Evolutionary conservation across 169 alveolate species (phyloP), one percentile per base, ranked within the genome.

Genomic region (Plasmodium reichenowi): DNA sequence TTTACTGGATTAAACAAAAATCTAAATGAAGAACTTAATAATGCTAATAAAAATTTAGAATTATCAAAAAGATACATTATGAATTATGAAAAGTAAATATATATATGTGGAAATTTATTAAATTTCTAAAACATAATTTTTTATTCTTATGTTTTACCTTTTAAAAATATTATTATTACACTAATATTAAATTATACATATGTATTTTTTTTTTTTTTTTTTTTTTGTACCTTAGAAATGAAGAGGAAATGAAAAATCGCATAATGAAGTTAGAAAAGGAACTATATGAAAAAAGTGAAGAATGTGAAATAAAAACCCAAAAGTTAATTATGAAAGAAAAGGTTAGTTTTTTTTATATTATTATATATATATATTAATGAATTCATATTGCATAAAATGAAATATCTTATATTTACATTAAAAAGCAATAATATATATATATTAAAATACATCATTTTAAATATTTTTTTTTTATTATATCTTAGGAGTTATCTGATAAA

Each of bases 271-370:
- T 83, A 62, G 91, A 83, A 83, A 83, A 83, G 50, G 91, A 83
- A 32, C 71, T 83, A 45, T 83, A 56, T 72, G 91, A 83, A 70
- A 83, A 83, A 15, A 68, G 38, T 83, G 91, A 83, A 68, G 91
- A 83, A 83, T 83, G 91, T 56, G 91, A 83, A 59, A 83, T 83
- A 71, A 83, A 83, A 83, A 83, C 91, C 9, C 91, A 83, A 70
- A 83, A 83, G 17, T 59, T 83, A 58, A 56, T 83, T 56, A 80
- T 83, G 74, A 83, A 83, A 67, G 91, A 83, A 83, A 83, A 83
- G 91, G 89, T 75, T 78, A 64, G 58, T 22, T 64, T 20, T 54
- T 52, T 26, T 58, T 78, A 64, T 38, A 22, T 59, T 1, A 56
- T 9, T 56, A 54, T 54, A 56, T 56, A 56, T 56, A 22, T 62